Evolutionary conservation across 2,329 filamentous ascomycete genomes (phyloP).

Genomic region (Colletotrichum brevisporum): DNA sequence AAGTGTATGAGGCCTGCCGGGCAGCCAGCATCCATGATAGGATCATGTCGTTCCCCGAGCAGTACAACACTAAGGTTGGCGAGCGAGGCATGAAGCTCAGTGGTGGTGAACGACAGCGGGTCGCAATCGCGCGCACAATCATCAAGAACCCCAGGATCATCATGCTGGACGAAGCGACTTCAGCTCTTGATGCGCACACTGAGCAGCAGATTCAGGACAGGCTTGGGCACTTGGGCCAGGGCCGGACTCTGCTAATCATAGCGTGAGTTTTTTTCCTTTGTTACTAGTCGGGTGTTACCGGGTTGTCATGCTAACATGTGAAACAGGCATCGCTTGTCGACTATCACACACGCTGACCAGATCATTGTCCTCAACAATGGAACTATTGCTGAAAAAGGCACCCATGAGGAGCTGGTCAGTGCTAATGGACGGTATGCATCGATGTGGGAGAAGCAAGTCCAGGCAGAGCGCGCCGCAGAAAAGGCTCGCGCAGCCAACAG

Average conservation of each 20-base stretch:
- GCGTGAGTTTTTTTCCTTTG: slow-evolving; percentile 72
- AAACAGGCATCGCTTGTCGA: slow-evolving; percentile 81
- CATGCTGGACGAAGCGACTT: slow-evolving; percentile 93
- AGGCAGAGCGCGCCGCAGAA: slow-evolving; percentile 78
- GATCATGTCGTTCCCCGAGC: slow-evolving; percentile 89
- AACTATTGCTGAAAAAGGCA: slow-evolving; percentile 83
- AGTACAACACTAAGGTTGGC: slow-evolving; percentile 90
- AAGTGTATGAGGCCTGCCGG: slow-evolving; percentile 85
- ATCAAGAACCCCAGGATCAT: slow-evolving; percentile 93
- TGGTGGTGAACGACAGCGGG: slow-evolving; percentile 93
- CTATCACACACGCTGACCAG: slow-evolving; percentile 88
- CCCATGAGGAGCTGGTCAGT: slow-evolving; percentile 81
- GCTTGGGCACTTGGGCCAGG: slow-evolving; percentile 83
- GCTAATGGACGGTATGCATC: slow-evolving; percentile 81
- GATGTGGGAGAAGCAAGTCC: slow-evolving; percentile 93
- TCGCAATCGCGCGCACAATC: slow-evolving; percentile 93
- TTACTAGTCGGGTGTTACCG: slow-evolving; percentile 34
- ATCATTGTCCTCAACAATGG: slow-evolving; percentile 85
- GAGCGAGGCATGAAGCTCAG: slow-evolving; percentile 89
- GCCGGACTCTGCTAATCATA: slow-evolving; percentile 94
- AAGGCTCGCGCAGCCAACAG: slow-evolving; percentile 64
- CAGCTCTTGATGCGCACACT: slow-evolving; percentile 90
- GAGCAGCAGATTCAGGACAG: slow-evolving; percentile 94
- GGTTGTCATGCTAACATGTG: slow-evolving; percentile 44
- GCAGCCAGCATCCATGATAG: slow-evolving; percentile 95